phyloP scores from a whole-genome alignment of 495 filamentous ascomycete genomes.

The Evansstolkia leycettana region DNA sequence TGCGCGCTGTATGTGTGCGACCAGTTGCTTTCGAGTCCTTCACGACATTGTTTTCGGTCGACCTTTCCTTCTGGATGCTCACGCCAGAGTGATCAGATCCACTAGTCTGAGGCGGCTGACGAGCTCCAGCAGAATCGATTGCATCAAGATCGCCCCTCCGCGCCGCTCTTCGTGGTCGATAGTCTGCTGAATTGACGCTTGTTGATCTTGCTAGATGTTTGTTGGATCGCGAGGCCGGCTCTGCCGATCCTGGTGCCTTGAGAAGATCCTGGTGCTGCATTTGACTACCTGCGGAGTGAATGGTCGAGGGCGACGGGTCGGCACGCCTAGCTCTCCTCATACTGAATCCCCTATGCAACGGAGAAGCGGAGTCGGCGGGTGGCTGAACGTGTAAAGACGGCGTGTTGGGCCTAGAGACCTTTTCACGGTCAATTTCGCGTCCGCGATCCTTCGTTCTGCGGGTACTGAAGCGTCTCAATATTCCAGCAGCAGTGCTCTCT shows the following conservation, averaged over 20 bases:
- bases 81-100: slow-evolving; percentile 61
- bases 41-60: slow-evolving; percentile 20
- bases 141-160: slow-evolving; percentile 46
- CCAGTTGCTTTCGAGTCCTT: slow-evolving; percentile 10
- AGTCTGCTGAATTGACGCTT: slow-evolving; percentile 78
- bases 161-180: slow-evolving; percentile 46
- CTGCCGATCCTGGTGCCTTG: slow-evolving; percentile 51
- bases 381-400: slow-evolving; percentile 62
- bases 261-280: slow-evolving; percentile 62
- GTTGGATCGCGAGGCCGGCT: slow-evolving; percentile 40
- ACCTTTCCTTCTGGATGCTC: slow-evolving; percentile 25
- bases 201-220: slow-evolving; percentile 67
- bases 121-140: slow-evolving; percentile 30
- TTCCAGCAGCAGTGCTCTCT: slow-evolving; percentile 75
- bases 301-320: slow-evolving; percentile 37
- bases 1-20: slow-evolving; percentile 47
- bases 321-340: slow-evolving; percentile 58
- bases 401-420: slow-evolving; percentile 46
- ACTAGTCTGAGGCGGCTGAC: slow-evolving; percentile 58
- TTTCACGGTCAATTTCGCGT: slow-evolving; percentile 38
- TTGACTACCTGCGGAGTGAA: slow-evolving; percentile 55
- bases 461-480: slow-evolving; percentile 85
- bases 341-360: slow-evolving; percentile 69
- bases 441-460: slow-evolving; percentile 50
- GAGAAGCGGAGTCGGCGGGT: slow-evolving; percentile 49